Base-by-base conservation (phyloP, 2,329 filamentous ascomycete species). In the Nemania bipapillata region DNA sequence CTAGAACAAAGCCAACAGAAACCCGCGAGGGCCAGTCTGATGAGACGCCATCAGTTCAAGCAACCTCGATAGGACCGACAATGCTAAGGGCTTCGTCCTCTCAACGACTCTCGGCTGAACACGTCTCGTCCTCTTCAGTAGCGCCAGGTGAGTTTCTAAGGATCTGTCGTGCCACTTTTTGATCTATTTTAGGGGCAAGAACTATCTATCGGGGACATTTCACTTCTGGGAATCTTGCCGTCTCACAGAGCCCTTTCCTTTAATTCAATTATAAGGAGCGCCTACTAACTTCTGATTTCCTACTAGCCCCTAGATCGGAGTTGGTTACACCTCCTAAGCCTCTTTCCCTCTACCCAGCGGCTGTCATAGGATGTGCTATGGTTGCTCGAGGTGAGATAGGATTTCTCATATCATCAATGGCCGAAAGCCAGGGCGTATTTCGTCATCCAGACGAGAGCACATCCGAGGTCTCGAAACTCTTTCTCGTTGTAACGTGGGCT, bases 351-450 rank as follows among this genome's bases (percentile, higher is more conserved):
- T 90, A 93, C 69, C 91, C 91, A 0, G 85, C 89, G 0, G 83
- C 86, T 0, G 88, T 94, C 2, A 80, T 94, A 0, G 89, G 89
- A 0, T 82, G 86, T 20, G 85, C 83, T 2, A 95, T 95, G 92
- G 86, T 91, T 0, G 88, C 92, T 0, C 84, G 92, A n/a, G 92
- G 92, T 0, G 92, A 96, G 77, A 92, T 95, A 37, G 91, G 92
- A 0, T 93, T 93, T 69, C 78, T 95, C 50, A 92, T 96, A 69
- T 89, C 90, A 0, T 88, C 90, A 0, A 78, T 94, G 0, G 90
- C 90, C 0, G 85, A 92, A 73, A 84, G 81, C 53, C 81, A 83
- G 1, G 81, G 82, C 0, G 78, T 85, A 15, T 86, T 86, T 57
- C 69, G 68, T 2, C 58, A 54, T 5, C 35, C 67, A 2, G 72